Conservation (phyloP, 441 rosid species). For the Pelargonium cotyledonis region DNA sequence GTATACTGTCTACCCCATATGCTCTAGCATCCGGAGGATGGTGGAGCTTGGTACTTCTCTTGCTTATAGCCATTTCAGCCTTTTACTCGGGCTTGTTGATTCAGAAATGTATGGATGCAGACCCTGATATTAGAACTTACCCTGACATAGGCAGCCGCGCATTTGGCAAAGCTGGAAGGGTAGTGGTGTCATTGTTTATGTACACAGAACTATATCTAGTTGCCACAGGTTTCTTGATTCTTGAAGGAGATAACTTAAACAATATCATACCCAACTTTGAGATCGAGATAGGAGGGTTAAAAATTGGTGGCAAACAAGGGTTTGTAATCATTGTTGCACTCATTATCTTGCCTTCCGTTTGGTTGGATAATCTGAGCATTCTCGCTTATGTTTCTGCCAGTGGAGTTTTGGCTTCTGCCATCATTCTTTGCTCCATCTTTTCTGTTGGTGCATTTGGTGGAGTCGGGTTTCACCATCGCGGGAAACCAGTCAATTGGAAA, state of each 20-base stretch:
- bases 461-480: constrained; percentile 53
- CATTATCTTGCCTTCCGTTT: constrained; percentile 69
- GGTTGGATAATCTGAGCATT: constrained; percentile 66
- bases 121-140: constrained; percentile 54
- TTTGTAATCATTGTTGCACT: constrained; percentile 61
- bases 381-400: constrained; percentile 80
- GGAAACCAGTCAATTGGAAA: constrained; percentile 36
- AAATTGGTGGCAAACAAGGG: constrained; percentile 42
- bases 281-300: constrained; percentile 40
- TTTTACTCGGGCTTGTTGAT: constrained; percentile 67
- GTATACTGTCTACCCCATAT: constrained; percentile 73
- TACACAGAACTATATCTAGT: constrained; percentile 69
- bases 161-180: constrained; percentile 63
- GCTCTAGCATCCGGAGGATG: constrained; percentile 91
- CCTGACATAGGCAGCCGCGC: constrained; percentile 87
- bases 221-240: constrained; percentile 70
- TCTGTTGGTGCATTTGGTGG: constrained; percentile 69
- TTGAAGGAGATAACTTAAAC: constrained; percentile 77
- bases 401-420: constrained; percentile 73
- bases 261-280: constrained; percentile 45
- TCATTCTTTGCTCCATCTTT: constrained; percentile 57
- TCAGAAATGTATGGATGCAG: constrained; percentile 68
- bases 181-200: constrained; percentile 55
- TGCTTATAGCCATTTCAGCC: constrained; percentile 46
- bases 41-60: constrained; percentile 60